Evolutionary conservation across 331 rosid species (phyloP).

Genomic region (Spiraea crenata): DNA sequence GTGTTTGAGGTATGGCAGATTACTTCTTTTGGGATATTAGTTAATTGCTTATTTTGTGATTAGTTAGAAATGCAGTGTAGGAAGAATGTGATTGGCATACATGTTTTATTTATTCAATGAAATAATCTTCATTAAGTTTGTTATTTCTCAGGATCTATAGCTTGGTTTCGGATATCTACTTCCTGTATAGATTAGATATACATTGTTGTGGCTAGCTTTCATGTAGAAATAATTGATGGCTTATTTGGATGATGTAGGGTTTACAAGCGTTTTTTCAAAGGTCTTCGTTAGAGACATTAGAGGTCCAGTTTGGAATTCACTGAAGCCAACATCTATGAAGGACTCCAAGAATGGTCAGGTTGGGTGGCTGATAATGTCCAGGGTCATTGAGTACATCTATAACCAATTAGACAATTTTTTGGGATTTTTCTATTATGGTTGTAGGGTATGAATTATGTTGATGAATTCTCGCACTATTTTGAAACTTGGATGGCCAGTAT

Average conservation of each 20-base stretch:
- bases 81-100: neutral
- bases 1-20: too few relatives aligned
- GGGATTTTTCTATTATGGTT: too few relatives aligned
- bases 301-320: too few relatives aligned
- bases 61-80: neutral
- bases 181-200: neutral
- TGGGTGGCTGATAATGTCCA: too few relatives aligned
- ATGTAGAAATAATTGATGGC: conserved; percentile 14
- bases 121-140: neutral
- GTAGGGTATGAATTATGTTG: too few relatives aligned
- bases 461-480: too few relatives aligned
- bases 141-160: neutral
- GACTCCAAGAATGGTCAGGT: too few relatives aligned
- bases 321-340: too few relatives aligned
- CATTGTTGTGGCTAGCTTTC: neutral
- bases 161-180: conserved; percentile 3
- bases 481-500: too few relatives aligned
- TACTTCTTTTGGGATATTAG: neutral
- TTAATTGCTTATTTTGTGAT: too few relatives aligned
- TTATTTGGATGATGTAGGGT: conserved; percentile 58
- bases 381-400: too few relatives aligned
- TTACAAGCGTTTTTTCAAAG: conserved; percentile 84
- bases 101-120: neutral
- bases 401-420: too few relatives aligned
- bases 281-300: conserved; percentile 74